phyloP scores from a whole-genome alignment of 192 early-diverging fungal genomes.

The Backusella circina region DNA sequence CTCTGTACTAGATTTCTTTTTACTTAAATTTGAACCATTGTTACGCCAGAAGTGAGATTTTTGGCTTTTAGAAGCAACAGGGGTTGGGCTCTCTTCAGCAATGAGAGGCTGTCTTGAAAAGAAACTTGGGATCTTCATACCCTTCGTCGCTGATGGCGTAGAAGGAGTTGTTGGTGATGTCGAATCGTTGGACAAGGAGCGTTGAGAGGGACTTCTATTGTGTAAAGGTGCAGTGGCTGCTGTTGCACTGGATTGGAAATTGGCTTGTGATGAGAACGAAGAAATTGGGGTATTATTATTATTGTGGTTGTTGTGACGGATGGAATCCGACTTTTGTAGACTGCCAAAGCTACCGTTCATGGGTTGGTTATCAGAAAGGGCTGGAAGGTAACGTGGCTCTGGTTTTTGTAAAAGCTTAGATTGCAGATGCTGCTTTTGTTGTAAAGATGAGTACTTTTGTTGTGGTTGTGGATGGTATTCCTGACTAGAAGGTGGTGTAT shows the following conservation, averaged over 20 bases:
- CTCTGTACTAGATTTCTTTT: not conserved
- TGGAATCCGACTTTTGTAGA: not conserved
- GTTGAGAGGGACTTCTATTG: not conserved
- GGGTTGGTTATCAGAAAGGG: not conserved
- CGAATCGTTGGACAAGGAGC: not conserved
- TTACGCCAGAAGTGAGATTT: slow-evolving; percentile 4
- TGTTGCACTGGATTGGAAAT: not conserved
- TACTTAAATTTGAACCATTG: not conserved
- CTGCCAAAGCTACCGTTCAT: not conserved
- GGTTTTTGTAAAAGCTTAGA: not conserved
- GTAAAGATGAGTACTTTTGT: slow-evolving; percentile 37
- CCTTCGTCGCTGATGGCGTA: not conserved
- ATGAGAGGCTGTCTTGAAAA: not conserved
- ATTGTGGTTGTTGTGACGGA: too few relatives aligned
- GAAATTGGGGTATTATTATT: not conserved
- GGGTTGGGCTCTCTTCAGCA: not conserved
- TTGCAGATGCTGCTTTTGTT: slow-evolving; percentile 33
- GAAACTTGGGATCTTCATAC: slow-evolving; percentile 1
- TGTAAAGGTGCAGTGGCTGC: not conserved
- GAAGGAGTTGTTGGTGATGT: not conserved
- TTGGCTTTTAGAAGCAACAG: not conserved
- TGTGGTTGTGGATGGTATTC: not conserved
- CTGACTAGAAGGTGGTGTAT: not conserved
- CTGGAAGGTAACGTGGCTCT: not conserved
- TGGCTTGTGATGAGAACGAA: not conserved